Percentiles rank a stretch among this genome's conserved stretches.
Conservation (phyloP, 352 stramenopile genomes). For the Phytophthora kernoviae region DNA sequence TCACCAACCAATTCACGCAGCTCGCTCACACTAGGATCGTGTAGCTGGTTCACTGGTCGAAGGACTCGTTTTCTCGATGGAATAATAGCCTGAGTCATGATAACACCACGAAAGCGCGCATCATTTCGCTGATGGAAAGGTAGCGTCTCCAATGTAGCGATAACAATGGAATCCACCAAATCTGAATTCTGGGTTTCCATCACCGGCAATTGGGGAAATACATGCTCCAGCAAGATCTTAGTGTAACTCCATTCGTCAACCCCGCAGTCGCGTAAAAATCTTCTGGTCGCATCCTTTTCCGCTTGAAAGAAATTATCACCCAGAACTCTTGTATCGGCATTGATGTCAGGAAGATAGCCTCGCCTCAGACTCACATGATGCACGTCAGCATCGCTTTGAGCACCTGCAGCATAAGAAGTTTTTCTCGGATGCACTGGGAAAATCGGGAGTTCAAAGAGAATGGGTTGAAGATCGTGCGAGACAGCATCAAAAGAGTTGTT, state of each 20-base stretch:
- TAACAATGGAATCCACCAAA: slow-evolving; percentile 59
- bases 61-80: slow-evolving; percentile 61
- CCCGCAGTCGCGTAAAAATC: slow-evolving; percentile 52
- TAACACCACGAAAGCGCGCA: slow-evolving; percentile 45
- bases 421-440: slow-evolving; percentile 41
- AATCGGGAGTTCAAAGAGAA: slow-evolving; percentile 55
- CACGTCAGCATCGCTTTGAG: background rate
- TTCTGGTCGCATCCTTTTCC: slow-evolving; percentile 37
- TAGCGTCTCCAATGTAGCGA: slow-evolving; percentile 47
- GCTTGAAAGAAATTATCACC: slow-evolving; percentile 55
- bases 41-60: slow-evolving; percentile 56
- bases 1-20: slow-evolving; percentile 68
- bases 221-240: slow-evolving; percentile 59
- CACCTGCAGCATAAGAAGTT: background rate
- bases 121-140: slow-evolving; percentile 63
- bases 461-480: slow-evolving; percentile 38
- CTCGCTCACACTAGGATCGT: slow-evolving; percentile 74
- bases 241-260: slow-evolving; percentile 65
- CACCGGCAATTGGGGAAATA: slow-evolving; percentile 54
- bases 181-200: slow-evolving; percentile 36
- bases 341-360: slow-evolving; percentile 43
- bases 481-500: slow-evolving; percentile 38
- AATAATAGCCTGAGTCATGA: slow-evolving; percentile 51
- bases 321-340: slow-evolving; percentile 53
- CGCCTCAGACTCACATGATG: slow-evolving; percentile 38